Base-by-base conservation (phyloP, 345 rosid species). In the Salix caprea region DNA sequence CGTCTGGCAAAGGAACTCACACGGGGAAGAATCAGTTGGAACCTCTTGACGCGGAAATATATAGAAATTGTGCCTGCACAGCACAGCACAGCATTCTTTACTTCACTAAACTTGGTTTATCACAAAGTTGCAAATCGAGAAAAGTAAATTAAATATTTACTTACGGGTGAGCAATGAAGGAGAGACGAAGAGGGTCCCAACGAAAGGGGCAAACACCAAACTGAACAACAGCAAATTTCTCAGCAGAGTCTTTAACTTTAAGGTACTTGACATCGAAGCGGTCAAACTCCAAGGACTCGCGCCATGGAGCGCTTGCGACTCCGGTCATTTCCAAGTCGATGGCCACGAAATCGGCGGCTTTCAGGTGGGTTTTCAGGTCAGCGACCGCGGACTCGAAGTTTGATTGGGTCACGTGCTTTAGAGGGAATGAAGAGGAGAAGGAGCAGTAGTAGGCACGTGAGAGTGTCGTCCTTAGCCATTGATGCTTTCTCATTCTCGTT, bases 251-350 rank as follows among this genome's bases (percentile, higher is more conserved):
- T 84, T 91, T 93, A 76, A 93, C 90, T 78, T 96, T 96, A 64
- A 96, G 92, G 84, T 92, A 96, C 7, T 87, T 74, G 19, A 96
- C 85, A 44, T 93, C 99, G 81, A 78, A 81, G 40, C 96, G 88
- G 82, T 96, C 99, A 46, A 89, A 89, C 76, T 92, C 94, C 30
- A 90, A 87, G 16, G 94, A 88, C 75, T 93, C 99, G 4, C 99
- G 81, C 99, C 98, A 96, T 5, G 96, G 96, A 16, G 97, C 90
- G 78, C 90, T 92, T 2, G 91, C 86, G 65, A 96, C 78, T 23
- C 99, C 99, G 26, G 92, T 96, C 99, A 96, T 96, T 76, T 96
- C 97, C 61, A 93, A 85, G 88, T 96, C 98, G 76, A 96, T 85
- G 50, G 99, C 98, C 54, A 96, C 90, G 86, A 92, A 96, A 70